Evolutionary conservation across 108 stramenopile species (phyloP), one percentile per base, ranked within the genome.

Genomic region (Cyclotella cryptica): DNA sequence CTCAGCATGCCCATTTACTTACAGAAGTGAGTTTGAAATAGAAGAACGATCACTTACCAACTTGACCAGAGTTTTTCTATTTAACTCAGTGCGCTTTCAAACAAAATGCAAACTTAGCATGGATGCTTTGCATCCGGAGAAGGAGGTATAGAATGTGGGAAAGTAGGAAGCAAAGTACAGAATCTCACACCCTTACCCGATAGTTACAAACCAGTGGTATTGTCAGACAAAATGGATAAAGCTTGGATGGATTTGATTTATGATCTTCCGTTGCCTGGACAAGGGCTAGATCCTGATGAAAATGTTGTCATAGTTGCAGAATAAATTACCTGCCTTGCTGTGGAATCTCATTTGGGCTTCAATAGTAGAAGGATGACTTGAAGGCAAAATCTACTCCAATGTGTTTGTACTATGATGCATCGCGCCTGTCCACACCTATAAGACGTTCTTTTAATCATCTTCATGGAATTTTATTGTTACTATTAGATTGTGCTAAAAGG

Each of bases 1-100:
- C 85, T 13, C 52, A 85, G 52, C 87, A 88, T 76, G 81, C 81
- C 10, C 87, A 88, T 70, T 65, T 88, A 27, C 67, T 88, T 22
- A 64, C 78, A 13, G 87, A 88, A 9, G 47, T 49, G 9, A 49
- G 47, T n/a, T 45, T 45, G 13, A 45, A 12, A 49, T 7, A 49
- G 3, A 49, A n/a, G n/a, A n/a, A n/a, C 9, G 47, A 49, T n/a
- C 35, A 35, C 35, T 35, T 2, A 35, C 35, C n/a, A n/a, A n/a
- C n/a, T n/a, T n/a, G n/a, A n/a, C n/a, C n/a, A n/a, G n/a, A n/a
- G n/a, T n/a, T n/a, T n/a, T n/a, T n/a, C n/a, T 49, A 9, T 49
- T 49, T 7, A 2, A 35, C 1, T 49, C 9, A 49, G n/a, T 3
- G 47, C 47, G 4, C 35, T 7, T n/a, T 49, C 47, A n/a, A n/a